phyloP scores from a whole-genome alignment of 805 yeast species.

The Yarrowia divulgata region DNA sequence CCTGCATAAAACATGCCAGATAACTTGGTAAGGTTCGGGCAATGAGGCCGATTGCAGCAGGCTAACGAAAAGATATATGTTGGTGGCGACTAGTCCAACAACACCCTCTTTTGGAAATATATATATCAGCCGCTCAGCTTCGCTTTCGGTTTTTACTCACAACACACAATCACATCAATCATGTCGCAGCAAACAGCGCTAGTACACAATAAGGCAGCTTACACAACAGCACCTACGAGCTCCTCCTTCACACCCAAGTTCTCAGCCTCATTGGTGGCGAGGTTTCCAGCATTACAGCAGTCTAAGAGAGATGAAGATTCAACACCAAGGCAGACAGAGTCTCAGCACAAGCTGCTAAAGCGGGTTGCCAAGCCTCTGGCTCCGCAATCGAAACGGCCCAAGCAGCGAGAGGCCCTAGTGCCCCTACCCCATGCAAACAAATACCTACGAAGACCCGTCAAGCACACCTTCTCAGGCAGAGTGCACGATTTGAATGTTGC shows the following conservation, averaged over 20 bases:
- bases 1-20: conserved; percentile 22
- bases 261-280: conserved; percentile 18
- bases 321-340: background rate
- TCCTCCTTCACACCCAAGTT: conserved; percentile 8
- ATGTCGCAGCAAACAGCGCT: background rate
- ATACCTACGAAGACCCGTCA: background rate
- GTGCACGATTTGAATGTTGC: conserved; percentile 4
- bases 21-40: conserved; percentile 2
- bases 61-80: background rate
- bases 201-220: background rate
- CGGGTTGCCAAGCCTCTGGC: conserved; percentile 16
- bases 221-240: background rate
- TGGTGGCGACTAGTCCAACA: background rate
- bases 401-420: background rate
- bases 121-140: background rate
- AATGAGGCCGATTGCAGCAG: background rate
- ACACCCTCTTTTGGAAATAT: background rate
- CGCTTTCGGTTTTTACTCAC: too few species aligned
- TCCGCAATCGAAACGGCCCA: background rate
- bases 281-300: conserved; percentile 17
- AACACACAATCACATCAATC: background rate
- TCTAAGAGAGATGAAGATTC: background rate
- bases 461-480: conserved; percentile 12
- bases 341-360: conserved; percentile 9
- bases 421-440: conserved; percentile 6